Evolutionary conservation across 495 filamentous ascomycete species (phyloP), one percentile per base, ranked within the genome.

Genomic region (Corynascus novoguineensis): DNA sequence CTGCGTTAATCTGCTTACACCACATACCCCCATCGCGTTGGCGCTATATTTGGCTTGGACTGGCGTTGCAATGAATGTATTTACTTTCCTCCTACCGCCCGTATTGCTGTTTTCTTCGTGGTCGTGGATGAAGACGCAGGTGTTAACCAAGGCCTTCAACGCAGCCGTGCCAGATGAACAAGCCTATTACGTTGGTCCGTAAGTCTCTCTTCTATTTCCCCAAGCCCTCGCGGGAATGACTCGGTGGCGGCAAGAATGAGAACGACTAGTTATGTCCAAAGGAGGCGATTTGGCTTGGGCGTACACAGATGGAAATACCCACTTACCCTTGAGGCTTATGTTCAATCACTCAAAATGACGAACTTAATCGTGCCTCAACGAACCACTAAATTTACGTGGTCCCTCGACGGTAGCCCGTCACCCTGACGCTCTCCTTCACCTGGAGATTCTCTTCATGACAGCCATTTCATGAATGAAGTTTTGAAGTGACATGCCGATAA

Each of bases 21-120:
- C 34, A 28, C 49, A 51, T 51, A 40, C 49, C 49, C 49, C 32
- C 6, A 17, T 51, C 46, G 5, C 10, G n/a, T 17, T 15, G 49
- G 34, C 32, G 12, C 9, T 24, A 40, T 50, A 51, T 40, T 3
- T 38, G 34, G 12, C 22, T 27, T 27, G 34, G 15, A n/a, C 24
- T 27, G 21, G 21, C 37, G 37, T 17, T 41, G 37, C 37, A 41
- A 41, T 21, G n/a, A 15, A 44, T 27, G 9, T 41, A 17, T 4
- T 41, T 27, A 10, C 22, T 25, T 44, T 44, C 7, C 22, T 4
- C 5, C 22, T 25, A 14, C 29, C n/a, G n/a, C n/a, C n/a, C n/a
- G 17, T 29, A 29, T 29, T 15, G 12, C 27, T 12, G 1, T 25
- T 44, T 44, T 15, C 0, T 22, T 17, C 37, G 7, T 17, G 34